Evolutionary conservation across 805 yeast genomes (phyloP).

Genomic region (Danielozyma ontarioensis): DNA sequence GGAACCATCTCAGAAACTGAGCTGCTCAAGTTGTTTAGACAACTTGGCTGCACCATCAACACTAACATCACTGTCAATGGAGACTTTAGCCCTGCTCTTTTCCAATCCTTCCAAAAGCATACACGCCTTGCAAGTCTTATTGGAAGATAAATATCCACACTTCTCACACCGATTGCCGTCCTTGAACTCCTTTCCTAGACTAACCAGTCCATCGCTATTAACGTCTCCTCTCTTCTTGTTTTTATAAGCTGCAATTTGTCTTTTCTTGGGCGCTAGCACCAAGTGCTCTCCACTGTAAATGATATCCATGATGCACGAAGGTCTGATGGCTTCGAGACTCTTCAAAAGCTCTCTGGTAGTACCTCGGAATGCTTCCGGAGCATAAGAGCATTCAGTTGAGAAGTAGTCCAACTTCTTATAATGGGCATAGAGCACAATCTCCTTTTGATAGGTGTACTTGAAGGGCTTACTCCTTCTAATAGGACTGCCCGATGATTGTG

Average conservation of each 20-base stretch:
- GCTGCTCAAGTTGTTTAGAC: constrained; percentile 55
- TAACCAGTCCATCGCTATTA: constrained; percentile 58
- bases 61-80: constrained; percentile 47
- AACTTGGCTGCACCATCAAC: constrained; percentile 62
- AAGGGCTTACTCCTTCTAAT: constrained; percentile 93
- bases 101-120: constrained; percentile 80
- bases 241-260: constrained; percentile 33
- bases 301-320: constrained; percentile 90
- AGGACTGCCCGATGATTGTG: constrained; percentile 80
- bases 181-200: constrained; percentile 35
- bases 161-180: constrained; percentile 77
- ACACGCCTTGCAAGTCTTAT: constrained; percentile 90
- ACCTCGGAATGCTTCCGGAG: constrained; percentile 98
- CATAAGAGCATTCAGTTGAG: constrained; percentile 95
- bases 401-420: constrained; percentile 92
- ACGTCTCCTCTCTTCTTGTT: constrained; percentile 46
- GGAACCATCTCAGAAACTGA: constrained; percentile 48
- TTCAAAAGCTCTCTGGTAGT: constrained; percentile 92
- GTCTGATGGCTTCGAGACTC: constrained; percentile 82
- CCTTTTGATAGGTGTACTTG: constrained; percentile 94
- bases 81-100: constrained; percentile 61
- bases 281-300: constrained; percentile 91
- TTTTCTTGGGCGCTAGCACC: constrained; percentile 55
- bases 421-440: constrained; percentile 94
- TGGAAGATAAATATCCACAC: constrained; percentile 90